A percentile compares a stretch with the other conserved stretches of the same genome.
phyloP scores from a whole-genome alignment of 148 eudicot species.

The Drosera capensis region DNA sequence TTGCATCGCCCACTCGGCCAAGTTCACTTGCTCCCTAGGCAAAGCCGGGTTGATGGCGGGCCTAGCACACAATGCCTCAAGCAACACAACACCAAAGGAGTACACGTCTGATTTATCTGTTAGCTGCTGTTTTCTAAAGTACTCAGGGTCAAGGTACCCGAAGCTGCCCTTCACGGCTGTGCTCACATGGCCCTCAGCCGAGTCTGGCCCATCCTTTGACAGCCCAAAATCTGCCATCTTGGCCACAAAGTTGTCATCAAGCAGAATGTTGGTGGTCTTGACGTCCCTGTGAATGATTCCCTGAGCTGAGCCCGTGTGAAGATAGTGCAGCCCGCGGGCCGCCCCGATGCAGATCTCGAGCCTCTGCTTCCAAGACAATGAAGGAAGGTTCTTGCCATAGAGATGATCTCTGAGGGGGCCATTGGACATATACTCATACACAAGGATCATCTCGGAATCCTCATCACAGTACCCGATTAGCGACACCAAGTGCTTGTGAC shows the following conservation, averaged over 20 bases:
- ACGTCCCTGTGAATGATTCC: constrained; percentile 88
- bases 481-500: constrained; percentile 82
- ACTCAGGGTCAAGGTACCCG: constrained; percentile 88
- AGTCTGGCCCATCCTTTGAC: constrained; percentile 37
- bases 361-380: constrained; percentile 69
- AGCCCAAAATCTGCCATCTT: constrained; percentile 90
- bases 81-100: constrained; percentile 79
- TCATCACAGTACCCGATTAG: constrained; percentile 74
- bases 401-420: constrained; percentile 77
- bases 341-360: constrained; percentile 67
- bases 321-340: constrained; percentile 78
- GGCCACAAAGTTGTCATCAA: constrained; percentile 54
- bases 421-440: constrained; percentile 72
- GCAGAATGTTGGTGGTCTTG: constrained; percentile 70
- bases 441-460: constrained; percentile 63
- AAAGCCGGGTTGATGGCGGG: constrained; percentile 64
- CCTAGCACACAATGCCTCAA: constrained; percentile 77
- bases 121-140: constrained; percentile 80
- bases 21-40: constrained; percentile 78
- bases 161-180: constrained; percentile 80
- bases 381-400: constrained; percentile 44
- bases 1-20: constrained; percentile 86
- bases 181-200: constrained; percentile 36
- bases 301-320: constrained; percentile 66
- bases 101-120: constrained; percentile 89